phyloP scores from a whole-genome alignment of 495 filamentous ascomycete genomes.

The Penicillium pulvis region DNA sequence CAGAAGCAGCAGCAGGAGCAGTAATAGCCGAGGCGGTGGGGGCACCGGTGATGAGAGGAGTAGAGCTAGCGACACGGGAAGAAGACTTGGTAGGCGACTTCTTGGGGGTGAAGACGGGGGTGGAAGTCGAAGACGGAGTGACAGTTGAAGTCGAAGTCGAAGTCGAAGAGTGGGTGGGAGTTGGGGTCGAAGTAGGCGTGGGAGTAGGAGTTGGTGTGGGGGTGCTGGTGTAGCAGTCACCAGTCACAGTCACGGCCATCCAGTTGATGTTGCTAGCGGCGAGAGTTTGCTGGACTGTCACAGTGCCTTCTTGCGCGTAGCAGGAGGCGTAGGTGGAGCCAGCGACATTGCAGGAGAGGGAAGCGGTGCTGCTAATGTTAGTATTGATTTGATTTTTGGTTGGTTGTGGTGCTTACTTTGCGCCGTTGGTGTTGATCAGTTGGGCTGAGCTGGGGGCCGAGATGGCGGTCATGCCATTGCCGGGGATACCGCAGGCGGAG shows the following conservation, averaged over 20 bases:
- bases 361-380: constrained; percentile 22
- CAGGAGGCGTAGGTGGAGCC: constrained; percentile 38
- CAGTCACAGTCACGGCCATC: constrained; percentile 34
- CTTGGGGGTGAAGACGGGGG: constrained; percentile 19
- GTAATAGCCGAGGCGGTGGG: constrained; percentile 14
- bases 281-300: constrained; percentile 24
- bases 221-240: constrained; percentile 15
- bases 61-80: constrained; percentile 19
- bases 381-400: not conserved
- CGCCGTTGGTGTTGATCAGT: constrained; percentile 21
- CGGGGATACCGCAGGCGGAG: constrained; percentile 26
- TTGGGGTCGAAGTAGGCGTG: constrained; percentile 25
- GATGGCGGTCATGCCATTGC: constrained; percentile 29
- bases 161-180: constrained; percentile 11
- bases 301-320: constrained; percentile 27
- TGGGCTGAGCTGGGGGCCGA: constrained; percentile 26
- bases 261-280: constrained; percentile 24
- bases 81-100: constrained; percentile 20
- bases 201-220: constrained; percentile 21
- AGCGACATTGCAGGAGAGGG: constrained; percentile 32
- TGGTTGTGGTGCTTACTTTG: constrained; percentile 22
- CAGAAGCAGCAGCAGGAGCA: constrained; percentile 10
- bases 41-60: constrained; percentile 17
- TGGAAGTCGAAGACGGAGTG: constrained; percentile 11
- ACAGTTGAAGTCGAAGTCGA: constrained; percentile 12